These are phyloP conservation scores for Alternaria sp. DNA, from an alignment of 2,329 filamentous ascomycete genomes.

Conservation along the genomic window DNA sequence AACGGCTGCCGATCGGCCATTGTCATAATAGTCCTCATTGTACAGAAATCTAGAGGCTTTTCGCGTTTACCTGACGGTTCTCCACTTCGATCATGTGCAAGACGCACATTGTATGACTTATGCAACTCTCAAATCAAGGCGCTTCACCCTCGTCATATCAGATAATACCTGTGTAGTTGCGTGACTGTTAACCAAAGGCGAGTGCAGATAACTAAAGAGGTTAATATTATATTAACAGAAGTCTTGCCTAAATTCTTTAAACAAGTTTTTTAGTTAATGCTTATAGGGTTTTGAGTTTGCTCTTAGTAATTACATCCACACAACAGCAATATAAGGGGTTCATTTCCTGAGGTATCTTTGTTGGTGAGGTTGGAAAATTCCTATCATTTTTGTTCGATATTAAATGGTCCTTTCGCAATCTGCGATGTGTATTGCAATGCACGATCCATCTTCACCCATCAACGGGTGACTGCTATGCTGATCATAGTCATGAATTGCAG, in stretches of 20 bases:
- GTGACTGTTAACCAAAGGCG: not conserved
- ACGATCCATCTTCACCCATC: not conserved
- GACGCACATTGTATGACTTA: constrained; percentile 27
- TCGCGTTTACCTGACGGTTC: constrained; percentile 25
- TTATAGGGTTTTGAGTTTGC: not conserved
- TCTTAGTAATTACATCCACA: not conserved
- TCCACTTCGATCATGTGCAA: constrained; percentile 23
- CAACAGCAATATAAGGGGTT: not conserved
- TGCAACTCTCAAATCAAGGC: constrained; percentile 29
- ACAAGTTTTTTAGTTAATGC: not conserved
- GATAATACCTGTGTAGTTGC: not conserved
- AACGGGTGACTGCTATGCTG: not conserved
- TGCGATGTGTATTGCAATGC: not conserved
- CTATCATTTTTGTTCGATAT: not conserved
- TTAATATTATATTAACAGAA: not conserved
- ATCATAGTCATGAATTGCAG: not conserved
- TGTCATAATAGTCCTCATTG: constrained; percentile 49
- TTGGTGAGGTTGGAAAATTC: not conserved
- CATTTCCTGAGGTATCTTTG: not conserved
- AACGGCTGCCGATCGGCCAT: constrained; percentile 32
- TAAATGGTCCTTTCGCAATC: not conserved
- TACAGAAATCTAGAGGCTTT: constrained; percentile 48
- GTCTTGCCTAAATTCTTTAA: not conserved
- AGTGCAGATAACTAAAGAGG: not conserved
- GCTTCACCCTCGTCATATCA: constrained; percentile 10